phyloP scores from a whole-genome alignment of 2,329 filamentous ascomycete genomes.

The Fusarium coicis region DNA sequence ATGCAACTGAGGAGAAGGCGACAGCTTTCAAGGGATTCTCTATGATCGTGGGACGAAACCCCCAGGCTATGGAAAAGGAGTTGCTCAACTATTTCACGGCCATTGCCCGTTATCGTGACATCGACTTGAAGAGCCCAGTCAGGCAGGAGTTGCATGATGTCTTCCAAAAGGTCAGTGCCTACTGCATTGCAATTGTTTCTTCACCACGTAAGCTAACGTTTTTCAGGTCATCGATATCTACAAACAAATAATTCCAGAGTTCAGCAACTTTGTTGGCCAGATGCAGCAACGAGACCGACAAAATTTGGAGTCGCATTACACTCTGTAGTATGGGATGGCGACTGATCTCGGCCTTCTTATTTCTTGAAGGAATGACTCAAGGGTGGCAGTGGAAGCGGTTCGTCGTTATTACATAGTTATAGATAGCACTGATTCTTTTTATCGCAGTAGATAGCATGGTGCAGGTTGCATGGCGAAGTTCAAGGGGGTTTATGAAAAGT shows the following conservation, averaged over 20 bases:
- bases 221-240: conserved; percentile 64
- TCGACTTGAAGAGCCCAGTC: conserved; percentile 67
- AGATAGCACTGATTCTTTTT: conserved; percentile 45
- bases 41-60: conserved; percentile 84
- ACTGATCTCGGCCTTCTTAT: not conserved
- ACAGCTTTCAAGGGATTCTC: conserved; percentile 94
- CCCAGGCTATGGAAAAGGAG: conserved; percentile 89
- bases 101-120: conserved; percentile 81
- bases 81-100: conserved; percentile 84
- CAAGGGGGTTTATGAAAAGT: conserved; percentile 26
- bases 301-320: conserved; percentile 60
- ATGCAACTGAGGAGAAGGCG: conserved; percentile 92
- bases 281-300: conserved; percentile 62
- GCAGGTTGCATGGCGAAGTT: conserved; percentile 41
- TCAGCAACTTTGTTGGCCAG: conserved; percentile 64
- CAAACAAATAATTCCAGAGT: conserved; percentile 69
- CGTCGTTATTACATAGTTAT: conserved; percentile 45
- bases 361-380: conserved; percentile 15
- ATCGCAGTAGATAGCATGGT: conserved; percentile 42
- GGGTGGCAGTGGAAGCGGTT: conserved; percentile 8
- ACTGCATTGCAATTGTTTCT: not conserved
- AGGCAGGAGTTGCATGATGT: conserved; percentile 75
- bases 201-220: not conserved
- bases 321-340: conserved; percentile 46
- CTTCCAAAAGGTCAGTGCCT: conserved; percentile 76